Conservation (phyloP, 129 eudicot species). For the Ambrosia trifida region DNA sequence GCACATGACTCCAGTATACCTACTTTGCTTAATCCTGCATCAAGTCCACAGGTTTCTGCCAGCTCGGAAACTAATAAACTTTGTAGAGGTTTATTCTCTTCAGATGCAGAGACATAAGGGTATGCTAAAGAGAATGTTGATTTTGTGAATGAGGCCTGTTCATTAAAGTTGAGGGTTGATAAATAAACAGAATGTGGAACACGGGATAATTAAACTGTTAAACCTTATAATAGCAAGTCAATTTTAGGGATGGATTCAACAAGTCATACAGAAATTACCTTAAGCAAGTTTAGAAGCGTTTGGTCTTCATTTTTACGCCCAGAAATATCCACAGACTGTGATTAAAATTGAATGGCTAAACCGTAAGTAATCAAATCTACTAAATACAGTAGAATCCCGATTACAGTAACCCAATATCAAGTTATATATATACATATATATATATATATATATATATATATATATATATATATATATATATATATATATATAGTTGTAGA, state of each 20-base stretch:
- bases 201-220: not conserved
- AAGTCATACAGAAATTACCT: constrained; percentile 46
- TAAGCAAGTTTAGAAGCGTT: constrained; percentile 63
- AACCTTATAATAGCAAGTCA: not conserved
- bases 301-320: constrained; percentile 52
- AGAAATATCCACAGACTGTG: constrained; percentile 67
- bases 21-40: constrained; percentile 45
- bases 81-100: constrained; percentile 61
- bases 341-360: constrained; percentile 27
- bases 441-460: no score
- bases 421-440: no score
- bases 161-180: constrained; percentile 7
- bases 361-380: constrained; percentile 17
- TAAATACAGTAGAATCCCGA: constrained; percentile 4
- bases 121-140: constrained; percentile 78
- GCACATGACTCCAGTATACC: constrained; percentile 71
- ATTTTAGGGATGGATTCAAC: not conserved
- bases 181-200: constrained; percentile 14
- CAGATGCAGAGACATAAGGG: constrained; percentile 74
- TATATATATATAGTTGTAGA: constrained; percentile 27
- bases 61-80: constrained; percentile 72
- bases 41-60: constrained; percentile 62
- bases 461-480: no score
- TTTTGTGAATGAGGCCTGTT: constrained; percentile 70
- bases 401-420: not conserved